Percentiles rank a stretch among this genome's conserved stretches.
Evolutionary conservation across 345 rosid genomes (phyloP).

Genomic region (Excoecaria cochinchinensis): DNA sequence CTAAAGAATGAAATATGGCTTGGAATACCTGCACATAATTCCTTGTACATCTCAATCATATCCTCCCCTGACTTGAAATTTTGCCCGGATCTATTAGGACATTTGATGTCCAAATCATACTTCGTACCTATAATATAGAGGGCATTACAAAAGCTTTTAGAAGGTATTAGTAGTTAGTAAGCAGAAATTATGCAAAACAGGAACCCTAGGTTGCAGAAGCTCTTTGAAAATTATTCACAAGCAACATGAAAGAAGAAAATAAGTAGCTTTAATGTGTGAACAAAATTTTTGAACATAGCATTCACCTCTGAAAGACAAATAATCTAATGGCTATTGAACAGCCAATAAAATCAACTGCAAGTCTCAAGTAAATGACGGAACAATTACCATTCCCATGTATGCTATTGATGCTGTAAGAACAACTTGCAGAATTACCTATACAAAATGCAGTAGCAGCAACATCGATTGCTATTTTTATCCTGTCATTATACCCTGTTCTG

Average conservation of each 20-base stretch:
- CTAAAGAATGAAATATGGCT: constrained; percentile 1
- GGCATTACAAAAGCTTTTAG: neutral
- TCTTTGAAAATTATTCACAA: constrained; percentile 2
- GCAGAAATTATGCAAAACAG: neutral
- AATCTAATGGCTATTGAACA: neutral
- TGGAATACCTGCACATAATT: constrained; percentile 70
- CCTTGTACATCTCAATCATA: constrained; percentile 88
- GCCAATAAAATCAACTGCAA: neutral
- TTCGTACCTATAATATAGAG: constrained; percentile 60
- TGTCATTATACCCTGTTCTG: constrained; percentile 81
- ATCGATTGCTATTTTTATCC: constrained; percentile 88
- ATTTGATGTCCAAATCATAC: constrained; percentile 81
- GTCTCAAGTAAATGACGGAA: neutral
- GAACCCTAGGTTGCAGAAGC: neutral
- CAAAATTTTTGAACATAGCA: constrained; percentile 1
- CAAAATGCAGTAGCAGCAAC: constrained; percentile 88
- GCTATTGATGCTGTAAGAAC: neutral
- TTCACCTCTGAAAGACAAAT: neutral
- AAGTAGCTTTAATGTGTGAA: neutral
- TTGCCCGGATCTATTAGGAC: constrained; percentile 67
- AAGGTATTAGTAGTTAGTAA: constrained; percentile 7
- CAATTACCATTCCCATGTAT: neutral
- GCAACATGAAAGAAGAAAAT: neutral
- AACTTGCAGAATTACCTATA: constrained; percentile 53
- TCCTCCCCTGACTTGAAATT: constrained; percentile 94